phyloP scores from a whole-genome alignment of 2,329 filamentous ascomycete species.

The Pseudopyricularia cyperi region DNA sequence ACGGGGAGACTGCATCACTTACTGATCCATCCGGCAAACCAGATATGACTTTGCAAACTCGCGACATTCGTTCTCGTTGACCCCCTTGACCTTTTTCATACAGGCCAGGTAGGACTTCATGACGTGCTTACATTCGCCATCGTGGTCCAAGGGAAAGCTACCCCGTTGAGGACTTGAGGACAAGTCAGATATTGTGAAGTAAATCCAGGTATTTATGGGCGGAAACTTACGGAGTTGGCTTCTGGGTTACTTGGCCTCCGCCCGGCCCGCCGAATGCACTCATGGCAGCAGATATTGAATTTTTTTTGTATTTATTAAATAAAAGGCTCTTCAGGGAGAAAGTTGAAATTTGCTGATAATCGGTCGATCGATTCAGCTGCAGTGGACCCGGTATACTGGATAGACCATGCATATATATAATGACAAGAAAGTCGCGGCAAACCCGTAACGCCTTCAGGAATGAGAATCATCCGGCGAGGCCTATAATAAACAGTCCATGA shows the following conservation, averaged over 20 bases:
- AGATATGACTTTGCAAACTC: slow-evolving; percentile 80
- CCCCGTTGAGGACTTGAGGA: slow-evolving; percentile 87
- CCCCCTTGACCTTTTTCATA: slow-evolving; percentile 69
- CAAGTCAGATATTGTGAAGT: neutral
- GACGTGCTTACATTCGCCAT: slow-evolving; percentile 86
- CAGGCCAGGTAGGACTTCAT: slow-evolving; percentile 80
- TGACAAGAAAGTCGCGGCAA: too few species aligned
- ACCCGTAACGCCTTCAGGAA: too few species aligned
- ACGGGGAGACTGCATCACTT: slow-evolving; percentile 18
- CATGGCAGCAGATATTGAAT: slow-evolving; percentile 9
- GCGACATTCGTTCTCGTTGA: slow-evolving; percentile 79
- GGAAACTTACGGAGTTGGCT: slow-evolving; percentile 20
- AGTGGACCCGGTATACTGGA: too few species aligned
- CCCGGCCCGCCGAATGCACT: slow-evolving; percentile 15
- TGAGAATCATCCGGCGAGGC: too few species aligned
- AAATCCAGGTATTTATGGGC: too few species aligned
- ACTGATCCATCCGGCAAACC: slow-evolving; percentile 89
- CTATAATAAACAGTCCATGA: too few species aligned
- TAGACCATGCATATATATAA: too few species aligned
- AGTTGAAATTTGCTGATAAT: too few species aligned
- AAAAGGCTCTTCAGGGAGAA: too few species aligned
- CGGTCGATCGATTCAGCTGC: too few species aligned
- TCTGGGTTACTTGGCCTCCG: slow-evolving; percentile 11
- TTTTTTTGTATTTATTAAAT: too few species aligned
- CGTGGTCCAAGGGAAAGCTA: slow-evolving; percentile 92